Evolutionary conservation across 768 basidiomycete species (phyloP).

Genomic region (Coprinopsis sp.): DNA sequence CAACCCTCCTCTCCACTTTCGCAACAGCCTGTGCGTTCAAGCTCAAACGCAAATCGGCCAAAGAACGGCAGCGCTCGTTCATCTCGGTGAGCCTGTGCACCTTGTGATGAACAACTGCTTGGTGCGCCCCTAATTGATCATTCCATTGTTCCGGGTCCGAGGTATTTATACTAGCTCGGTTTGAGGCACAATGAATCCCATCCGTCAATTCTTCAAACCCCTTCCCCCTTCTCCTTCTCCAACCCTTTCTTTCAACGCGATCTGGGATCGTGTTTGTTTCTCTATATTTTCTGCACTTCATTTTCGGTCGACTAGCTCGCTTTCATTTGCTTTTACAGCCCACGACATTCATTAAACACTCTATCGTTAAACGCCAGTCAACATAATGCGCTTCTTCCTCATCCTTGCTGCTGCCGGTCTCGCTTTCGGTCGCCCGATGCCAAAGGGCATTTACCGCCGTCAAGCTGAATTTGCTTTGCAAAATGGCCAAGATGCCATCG

Average conservation of each 20-base stretch:
- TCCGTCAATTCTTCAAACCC: neutral
- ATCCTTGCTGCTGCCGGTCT: constrained; percentile 27
- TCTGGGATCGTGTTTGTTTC: constrained; percentile 20
- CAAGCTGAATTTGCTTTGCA: constrained; percentile 31
- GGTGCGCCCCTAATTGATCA: no score
- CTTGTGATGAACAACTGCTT: no score
- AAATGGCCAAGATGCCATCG: constrained; percentile 40
- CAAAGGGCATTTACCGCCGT: constrained; percentile 16
- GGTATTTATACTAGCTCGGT: no score
- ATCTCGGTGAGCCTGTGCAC: no score
- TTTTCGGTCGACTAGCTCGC: neutral
- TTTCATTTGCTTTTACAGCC: constrained; percentile 8
- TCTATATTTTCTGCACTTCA: neutral
- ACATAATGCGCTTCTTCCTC: constrained; percentile 40
- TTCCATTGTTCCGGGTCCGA: no score
- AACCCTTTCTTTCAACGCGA: constrained; percentile 14
- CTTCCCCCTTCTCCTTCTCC: constrained; percentile 10
- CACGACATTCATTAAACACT: neutral
- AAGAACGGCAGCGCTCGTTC: no score
- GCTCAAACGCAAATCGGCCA: no score
- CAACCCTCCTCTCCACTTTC: no score
- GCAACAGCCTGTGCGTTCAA: no score
- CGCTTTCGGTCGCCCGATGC: constrained; percentile 32
- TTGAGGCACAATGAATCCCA: neutral
- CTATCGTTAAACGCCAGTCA: no score